Percentiles rank a stretch among this genome's conserved stretches.
phyloP scores from a whole-genome alignment of 768 basidiomycete species.

The Chalciporus piperatus region DNA sequence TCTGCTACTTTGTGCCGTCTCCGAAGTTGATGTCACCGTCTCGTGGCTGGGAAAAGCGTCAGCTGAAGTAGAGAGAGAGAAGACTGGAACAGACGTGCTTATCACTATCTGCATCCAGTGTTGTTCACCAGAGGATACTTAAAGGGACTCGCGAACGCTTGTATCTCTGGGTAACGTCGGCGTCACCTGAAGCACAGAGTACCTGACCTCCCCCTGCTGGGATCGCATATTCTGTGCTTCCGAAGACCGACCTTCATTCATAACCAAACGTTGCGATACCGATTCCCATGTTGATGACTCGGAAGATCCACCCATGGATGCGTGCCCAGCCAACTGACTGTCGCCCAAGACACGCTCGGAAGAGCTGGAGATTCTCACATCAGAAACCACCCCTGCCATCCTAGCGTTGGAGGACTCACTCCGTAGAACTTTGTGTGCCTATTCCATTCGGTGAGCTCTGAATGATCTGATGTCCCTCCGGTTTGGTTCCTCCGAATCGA shows the following conservation, averaged over 20 bases:
- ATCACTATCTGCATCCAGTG: background rate
- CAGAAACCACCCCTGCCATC: background rate
- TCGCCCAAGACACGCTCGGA: background rate
- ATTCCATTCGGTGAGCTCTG: background rate
- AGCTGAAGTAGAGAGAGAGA: background rate
- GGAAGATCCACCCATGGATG: no score
- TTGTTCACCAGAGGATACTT: background rate
- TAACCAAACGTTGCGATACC: background rate
- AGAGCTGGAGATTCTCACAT: background rate
- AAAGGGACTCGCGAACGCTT: background rate
- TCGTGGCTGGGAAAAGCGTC: background rate
- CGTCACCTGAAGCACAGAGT: background rate
- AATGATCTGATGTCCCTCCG: background rate
- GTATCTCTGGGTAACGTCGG: background rate
- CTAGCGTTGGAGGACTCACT: constrained; percentile 2
- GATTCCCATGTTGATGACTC: no score
- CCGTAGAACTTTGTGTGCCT: background rate
- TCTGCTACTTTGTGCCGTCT: background rate
- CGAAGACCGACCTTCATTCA: background rate
- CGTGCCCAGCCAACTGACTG: background rate
- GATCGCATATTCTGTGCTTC: background rate
- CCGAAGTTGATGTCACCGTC: background rate
- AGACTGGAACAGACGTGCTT: background rate
- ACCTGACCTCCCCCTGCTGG: background rate
- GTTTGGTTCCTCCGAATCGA: background rate